A percentile compares a stretch with the other conserved stretches of the same genome.
phyloP scores from a whole-genome alignment of 75 land plant species.

The Cupressus sempervirens region DNA sequence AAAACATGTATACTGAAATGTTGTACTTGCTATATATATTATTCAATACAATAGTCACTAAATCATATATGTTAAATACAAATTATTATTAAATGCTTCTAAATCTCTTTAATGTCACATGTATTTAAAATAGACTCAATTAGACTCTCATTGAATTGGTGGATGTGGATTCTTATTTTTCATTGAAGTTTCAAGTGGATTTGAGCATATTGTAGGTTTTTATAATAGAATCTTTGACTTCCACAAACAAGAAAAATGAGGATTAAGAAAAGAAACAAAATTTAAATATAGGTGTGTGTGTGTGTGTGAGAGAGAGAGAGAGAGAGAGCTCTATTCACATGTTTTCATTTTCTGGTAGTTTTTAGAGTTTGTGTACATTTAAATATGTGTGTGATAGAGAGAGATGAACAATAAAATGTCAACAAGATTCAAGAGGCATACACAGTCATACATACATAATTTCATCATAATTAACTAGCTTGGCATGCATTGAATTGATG shows the following conservation, averaged over 20 bases:
- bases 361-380: too few relatives aligned
- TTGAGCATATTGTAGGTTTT: conserved; percentile 59
- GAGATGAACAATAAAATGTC: not conserved
- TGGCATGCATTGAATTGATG: not conserved
- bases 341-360: too few relatives aligned
- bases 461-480: not conserved
- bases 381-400: too few relatives aligned
- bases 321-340: too few relatives aligned
- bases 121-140: too few relatives aligned
- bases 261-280: not conserved
- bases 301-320: not conserved
- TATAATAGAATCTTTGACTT: conserved; percentile 77
- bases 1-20: too few relatives aligned
- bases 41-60: too few relatives aligned
- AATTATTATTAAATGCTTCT: too few relatives aligned
- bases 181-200: conserved; percentile 48
- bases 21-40: too few relatives aligned
- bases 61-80: too few relatives aligned
- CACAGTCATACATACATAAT: not conserved
- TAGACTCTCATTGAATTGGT: too few relatives aligned
- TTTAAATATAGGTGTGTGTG: not conserved
- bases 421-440: not conserved
- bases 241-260: not conserved
- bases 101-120: too few relatives aligned
- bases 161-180: conserved; percentile 54